phyloP scores from a whole-genome alignment of 306 rosid genomes.

The Parietaria judaica region DNA sequence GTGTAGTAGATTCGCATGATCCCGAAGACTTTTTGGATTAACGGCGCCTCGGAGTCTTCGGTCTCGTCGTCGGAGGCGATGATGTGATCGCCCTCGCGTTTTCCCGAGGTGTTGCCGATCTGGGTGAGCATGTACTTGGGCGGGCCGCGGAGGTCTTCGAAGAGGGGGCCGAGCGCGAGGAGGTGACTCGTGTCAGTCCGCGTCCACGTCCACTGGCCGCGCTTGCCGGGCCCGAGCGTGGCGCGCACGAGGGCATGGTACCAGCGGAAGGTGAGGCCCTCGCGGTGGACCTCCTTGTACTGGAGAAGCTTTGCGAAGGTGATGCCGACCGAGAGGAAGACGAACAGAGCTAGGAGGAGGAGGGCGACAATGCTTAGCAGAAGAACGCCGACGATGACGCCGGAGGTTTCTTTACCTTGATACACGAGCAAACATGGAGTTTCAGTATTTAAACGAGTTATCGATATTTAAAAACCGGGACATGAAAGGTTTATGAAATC shows the following conservation, averaged over 20 bases:
- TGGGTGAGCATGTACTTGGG: conserved; percentile 95
- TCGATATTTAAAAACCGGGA: conserved; percentile 11
- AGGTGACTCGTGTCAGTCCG: conserved; percentile 38
- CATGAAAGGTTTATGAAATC: not conserved
- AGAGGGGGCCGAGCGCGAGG: conserved; percentile 62
- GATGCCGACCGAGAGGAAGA: conserved; percentile 79
- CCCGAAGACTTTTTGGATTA: conserved; percentile 86
- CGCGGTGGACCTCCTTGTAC: conserved; percentile 90
- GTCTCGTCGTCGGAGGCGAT: conserved; percentile 88
- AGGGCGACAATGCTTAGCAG: conserved; percentile 33
- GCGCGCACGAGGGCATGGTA: conserved; percentile 73
- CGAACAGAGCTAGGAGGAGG: conserved; percentile 54
- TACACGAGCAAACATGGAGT: conserved; percentile 12
- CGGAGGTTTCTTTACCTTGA: conserved; percentile 50
- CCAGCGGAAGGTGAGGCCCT: conserved; percentile 64
- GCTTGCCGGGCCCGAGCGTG: conserved; percentile 82
- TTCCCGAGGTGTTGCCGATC: conserved; percentile 36
- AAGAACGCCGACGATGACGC: conserved; percentile 51
- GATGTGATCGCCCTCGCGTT: conserved; percentile 45
- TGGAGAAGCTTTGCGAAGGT: conserved; percentile 82
- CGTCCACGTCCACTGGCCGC: conserved; percentile 97
- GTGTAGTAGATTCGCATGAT: conserved; percentile 78
- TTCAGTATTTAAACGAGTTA: not conserved
- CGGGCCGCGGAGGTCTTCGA: conserved; percentile 91
- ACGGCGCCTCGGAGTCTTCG: conserved; percentile 94